Evolutionary conservation across 78 protist genomes (phyloP).

Genomic region (Pigoraptor vietnamica): DNA sequence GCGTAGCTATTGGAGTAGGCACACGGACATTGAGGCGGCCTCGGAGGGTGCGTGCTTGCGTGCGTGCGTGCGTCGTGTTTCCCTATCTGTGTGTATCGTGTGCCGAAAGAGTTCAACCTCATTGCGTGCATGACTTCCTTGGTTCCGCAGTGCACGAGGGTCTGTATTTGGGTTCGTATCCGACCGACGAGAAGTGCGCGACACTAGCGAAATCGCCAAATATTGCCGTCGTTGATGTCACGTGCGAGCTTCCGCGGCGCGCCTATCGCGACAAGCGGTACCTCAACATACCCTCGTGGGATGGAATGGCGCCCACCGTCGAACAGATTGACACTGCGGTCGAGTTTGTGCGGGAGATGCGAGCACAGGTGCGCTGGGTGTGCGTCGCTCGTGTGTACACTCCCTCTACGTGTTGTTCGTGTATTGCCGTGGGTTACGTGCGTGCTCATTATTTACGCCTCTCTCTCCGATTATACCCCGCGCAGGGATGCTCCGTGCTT

Average conservation of each 20-base stretch:
- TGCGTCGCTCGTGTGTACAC: background rate
- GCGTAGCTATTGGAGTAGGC: background rate
- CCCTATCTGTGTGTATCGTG: background rate
- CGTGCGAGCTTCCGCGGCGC: background rate
- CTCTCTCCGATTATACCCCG: background rate
- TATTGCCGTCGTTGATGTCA: background rate
- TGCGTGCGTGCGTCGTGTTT: background rate
- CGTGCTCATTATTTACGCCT: background rate
- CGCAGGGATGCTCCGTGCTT: background rate
- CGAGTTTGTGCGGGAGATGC: background rate
- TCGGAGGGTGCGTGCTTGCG: background rate
- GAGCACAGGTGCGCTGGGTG: background rate
- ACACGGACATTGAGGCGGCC: background rate
- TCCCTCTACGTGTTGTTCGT: background rate
- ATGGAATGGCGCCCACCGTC: background rate
- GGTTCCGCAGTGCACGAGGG: background rate
- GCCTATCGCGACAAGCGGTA: background rate
- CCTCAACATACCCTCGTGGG: background rate
- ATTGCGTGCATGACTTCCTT: background rate
- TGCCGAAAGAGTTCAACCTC: background rate
- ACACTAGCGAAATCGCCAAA: background rate
- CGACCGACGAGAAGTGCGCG: background rate
- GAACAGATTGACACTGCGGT: background rate
- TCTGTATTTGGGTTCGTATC: background rate
- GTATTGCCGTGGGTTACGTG: background rate